Evolutionary conservation across 768 basidiomycete species (phyloP), one percentile per base, ranked within the genome.

Genomic region (Naematelia encephala): DNA sequence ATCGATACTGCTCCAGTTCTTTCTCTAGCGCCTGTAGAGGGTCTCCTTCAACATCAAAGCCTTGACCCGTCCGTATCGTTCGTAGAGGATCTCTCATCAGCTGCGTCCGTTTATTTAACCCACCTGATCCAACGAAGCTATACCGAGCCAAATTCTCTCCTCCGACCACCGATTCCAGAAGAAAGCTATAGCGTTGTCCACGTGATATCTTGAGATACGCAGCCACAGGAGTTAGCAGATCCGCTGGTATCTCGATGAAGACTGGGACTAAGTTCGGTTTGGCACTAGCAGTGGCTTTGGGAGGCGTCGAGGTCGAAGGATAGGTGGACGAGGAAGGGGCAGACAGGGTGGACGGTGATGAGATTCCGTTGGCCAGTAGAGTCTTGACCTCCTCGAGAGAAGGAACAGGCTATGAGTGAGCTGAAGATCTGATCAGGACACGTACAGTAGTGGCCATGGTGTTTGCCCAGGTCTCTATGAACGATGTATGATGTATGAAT

Each of bases 91-190:
- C 96, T 96, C n/a, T 8, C 26, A 11, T 46, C 46, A 22, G 48
- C 22, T 44, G 8, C 4, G 23, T 29, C n/a, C 56, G 11, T 27
- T 21, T 34, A 14, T 28, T 45, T 34, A 1, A 77, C 82, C 71
- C 73, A 94, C 94, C 90, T 76, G 92, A 86, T 39, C 96, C 96
- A 60, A 99, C 88, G 79, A 97, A 98, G 70, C 90, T 91, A 78
- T 94, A 99, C 54, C 96, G 85, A 29, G 89, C 92, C 49, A 94
- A 80, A 73, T 85, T 90, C 80, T 96, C 91, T 43, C 92, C 93
- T 26, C 84, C 88, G 26, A 90, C 82, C 45, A 98, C 88, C 47
- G 90, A 92, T 78, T 99, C 96, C 44, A 99, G 83, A 48, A 99
- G 79, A 77, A 98, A 99, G 75, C 90, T 92, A 80, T 94, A 90